These are phyloP conservation scores for Penicillium canescens DNA, from an alignment of 495 filamentous ascomycete genomes.

Conservation along the genomic window DNA sequence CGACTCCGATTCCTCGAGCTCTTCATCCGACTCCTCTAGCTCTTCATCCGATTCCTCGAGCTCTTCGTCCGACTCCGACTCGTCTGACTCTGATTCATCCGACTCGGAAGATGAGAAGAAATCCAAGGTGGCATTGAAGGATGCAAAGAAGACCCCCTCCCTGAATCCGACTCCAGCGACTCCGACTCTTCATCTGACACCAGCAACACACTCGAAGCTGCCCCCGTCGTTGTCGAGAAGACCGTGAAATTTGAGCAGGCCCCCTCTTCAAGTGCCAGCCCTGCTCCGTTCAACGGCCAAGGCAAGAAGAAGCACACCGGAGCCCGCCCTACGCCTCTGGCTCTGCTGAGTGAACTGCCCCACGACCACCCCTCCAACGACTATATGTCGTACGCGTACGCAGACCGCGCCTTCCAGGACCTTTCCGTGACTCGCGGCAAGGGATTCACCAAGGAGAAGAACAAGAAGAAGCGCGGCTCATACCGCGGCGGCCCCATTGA, in stretches of 20 bases:
- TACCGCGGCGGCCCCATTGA: slow-evolving; percentile 86
- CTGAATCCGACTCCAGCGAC: slow-evolving; percentile 36
- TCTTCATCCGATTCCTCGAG: slow-evolving; percentile 27
- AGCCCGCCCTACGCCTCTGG: slow-evolving; percentile 46
- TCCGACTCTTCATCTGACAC: slow-evolving; percentile 27
- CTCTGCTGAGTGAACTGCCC: slow-evolving; percentile 44
- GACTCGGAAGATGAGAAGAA: slow-evolving; percentile 36
- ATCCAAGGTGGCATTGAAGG: slow-evolving; percentile 41
- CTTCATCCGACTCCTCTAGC: slow-evolving; percentile 37
- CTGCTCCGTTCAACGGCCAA: slow-evolving; percentile 43
- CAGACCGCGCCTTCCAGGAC: slow-evolving; percentile 81
- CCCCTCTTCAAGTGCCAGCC: slow-evolving; percentile 44
- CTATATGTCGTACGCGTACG: slow-evolving; percentile 83
- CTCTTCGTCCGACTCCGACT: slow-evolving; percentile 31
- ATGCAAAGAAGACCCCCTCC: slow-evolving; percentile 54
- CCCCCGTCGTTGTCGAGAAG: slow-evolving; percentile 29
- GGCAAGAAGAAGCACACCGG: slow-evolving; percentile 52
- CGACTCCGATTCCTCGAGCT: slow-evolving; percentile 23
- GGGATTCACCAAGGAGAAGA: slow-evolving; percentile 99
- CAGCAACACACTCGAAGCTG: slow-evolving; percentile 35
- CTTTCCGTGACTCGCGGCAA: slow-evolving; percentile 90
- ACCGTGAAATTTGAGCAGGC: slow-evolving; percentile 31
- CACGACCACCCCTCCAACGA: slow-evolving; percentile 61
- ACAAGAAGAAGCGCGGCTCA: slow-evolving; percentile 85
- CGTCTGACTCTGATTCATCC: slow-evolving; percentile 38